These are phyloP conservation scores for Rossbeevera mucosa DNA, from an alignment of 768 basidiomycete species.

Conservation along the genomic window DNA sequence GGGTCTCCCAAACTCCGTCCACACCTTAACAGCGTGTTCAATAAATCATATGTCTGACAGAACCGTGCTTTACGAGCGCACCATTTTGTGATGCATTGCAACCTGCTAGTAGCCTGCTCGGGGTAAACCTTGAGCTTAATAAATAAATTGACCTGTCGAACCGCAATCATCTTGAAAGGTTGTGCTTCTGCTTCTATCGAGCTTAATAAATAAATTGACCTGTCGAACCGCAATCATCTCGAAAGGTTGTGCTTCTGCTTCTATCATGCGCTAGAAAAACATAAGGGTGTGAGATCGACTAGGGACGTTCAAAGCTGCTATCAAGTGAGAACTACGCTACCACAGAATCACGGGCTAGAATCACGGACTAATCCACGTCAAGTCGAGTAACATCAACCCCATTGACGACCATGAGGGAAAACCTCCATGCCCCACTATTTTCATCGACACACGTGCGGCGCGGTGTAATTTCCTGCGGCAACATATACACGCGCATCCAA, in stretches of 20 bases:
- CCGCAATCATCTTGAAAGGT: background rate
- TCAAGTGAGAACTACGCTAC: background rate
- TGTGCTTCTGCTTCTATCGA: background rate
- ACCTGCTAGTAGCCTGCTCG: background rate
- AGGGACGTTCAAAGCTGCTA: background rate
- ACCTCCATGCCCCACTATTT: slow-evolving; percentile 41
- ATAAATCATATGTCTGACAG: background rate
- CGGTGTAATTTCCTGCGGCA: slow-evolving; percentile 63
- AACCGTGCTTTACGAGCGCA: background rate
- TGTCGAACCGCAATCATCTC: background rate
- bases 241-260: background rate
- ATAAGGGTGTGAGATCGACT: slow-evolving; percentile 2
- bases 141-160: background rate
- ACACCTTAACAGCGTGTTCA: slow-evolving; percentile 15
- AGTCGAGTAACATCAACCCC: slow-evolving; percentile 47
- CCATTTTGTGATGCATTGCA: background rate
- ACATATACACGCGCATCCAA: slow-evolving; percentile 47
- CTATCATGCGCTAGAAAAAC: background rate
- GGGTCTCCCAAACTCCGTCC: slow-evolving; percentile 6
- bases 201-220: background rate
- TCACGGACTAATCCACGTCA: slow-evolving; percentile 57
- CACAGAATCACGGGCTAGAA: too few relatives aligned
- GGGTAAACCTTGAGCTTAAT: slow-evolving; percentile 1
- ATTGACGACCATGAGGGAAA: slow-evolving; percentile 41
- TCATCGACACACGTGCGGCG: slow-evolving; percentile 43